These are phyloP conservation scores for Fraxinus excelsior DNA, from an alignment of 257 asterid genomes.

Conservation along the genomic window DNA sequence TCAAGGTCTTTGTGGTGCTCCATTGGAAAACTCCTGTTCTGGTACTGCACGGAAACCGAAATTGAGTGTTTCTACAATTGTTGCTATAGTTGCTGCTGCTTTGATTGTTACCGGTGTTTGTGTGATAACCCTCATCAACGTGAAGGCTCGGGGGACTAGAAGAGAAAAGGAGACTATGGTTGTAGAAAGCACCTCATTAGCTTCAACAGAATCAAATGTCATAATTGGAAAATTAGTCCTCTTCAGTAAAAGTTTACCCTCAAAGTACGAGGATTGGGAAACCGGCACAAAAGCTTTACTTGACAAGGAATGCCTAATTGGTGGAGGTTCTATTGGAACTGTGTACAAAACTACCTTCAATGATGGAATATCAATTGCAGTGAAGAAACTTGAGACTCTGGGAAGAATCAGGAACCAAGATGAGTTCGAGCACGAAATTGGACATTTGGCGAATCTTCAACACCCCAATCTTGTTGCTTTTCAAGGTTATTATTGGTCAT, in stretches of 20 bases:
- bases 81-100: slow-evolving; percentile 86
- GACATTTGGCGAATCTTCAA: slow-evolving; percentile 62
- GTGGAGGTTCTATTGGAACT: slow-evolving; percentile 90
- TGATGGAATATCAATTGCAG: slow-evolving; percentile 75
- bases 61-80: slow-evolving; percentile 67
- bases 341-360: slow-evolving; percentile 79
- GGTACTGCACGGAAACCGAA: slow-evolving; percentile 49
- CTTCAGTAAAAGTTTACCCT: slow-evolving; percentile 77
- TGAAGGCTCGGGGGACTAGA: slow-evolving; percentile 60
- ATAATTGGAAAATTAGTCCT: slow-evolving; percentile 88
- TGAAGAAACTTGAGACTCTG: slow-evolving; percentile 78
- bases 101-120: slow-evolving; percentile 70
- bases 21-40: slow-evolving; percentile 54
- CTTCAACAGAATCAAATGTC: slow-evolving; percentile 74
- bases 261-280: slow-evolving; percentile 96
- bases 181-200: slow-evolving; percentile 73
- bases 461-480: slow-evolving; percentile 72
- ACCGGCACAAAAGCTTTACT: slow-evolving; percentile 90
- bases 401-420: slow-evolving; percentile 85
- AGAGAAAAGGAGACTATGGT: slow-evolving; percentile 50
- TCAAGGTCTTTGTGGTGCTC: slow-evolving; percentile 78
- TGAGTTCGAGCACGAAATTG: slow-evolving; percentile 86
- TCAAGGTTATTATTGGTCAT: slow-evolving; percentile 96
- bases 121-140: slow-evolving; percentile 66
- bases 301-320: slow-evolving; percentile 78